A percentile compares a stretch with the other conserved stretches of the same genome.
Evolutionary conservation across 352 stramenopile species (phyloP).

Genomic region (Phytophthora sansomeana): DNA sequence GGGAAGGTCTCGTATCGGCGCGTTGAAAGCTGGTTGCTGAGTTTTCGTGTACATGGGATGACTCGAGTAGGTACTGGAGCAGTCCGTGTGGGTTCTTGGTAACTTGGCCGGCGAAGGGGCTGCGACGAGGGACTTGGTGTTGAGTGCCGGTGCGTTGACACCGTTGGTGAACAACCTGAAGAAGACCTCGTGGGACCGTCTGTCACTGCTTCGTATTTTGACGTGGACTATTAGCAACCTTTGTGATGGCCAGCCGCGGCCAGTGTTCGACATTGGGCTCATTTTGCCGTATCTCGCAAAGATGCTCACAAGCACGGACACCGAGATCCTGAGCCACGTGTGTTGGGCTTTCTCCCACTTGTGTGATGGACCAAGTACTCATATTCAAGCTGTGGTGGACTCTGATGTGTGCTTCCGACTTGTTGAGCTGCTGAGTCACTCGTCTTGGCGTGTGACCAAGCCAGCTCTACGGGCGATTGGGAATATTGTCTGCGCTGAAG

Average conservation of each 20-base stretch:
- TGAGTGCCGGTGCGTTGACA: slow-evolving; percentile 84
- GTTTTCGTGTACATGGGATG: slow-evolving; percentile 33
- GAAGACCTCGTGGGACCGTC: slow-evolving; percentile 81
- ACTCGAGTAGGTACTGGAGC: slow-evolving; percentile 86
- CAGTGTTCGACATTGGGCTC: slow-evolving; percentile 90
- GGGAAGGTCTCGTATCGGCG: slow-evolving; percentile 29
- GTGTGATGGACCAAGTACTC: slow-evolving; percentile 96
- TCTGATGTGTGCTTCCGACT: slow-evolving; percentile 91
- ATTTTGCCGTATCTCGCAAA: slow-evolving; percentile 88
- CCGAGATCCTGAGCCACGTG: slow-evolving; percentile 94
- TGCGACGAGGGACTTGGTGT: slow-evolving; percentile 87
- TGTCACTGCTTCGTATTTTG: slow-evolving; percentile 91
- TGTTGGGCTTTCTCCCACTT: slow-evolving; percentile 98
- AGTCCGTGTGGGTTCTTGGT: slow-evolving; percentile 94
- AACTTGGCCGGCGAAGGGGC: slow-evolving; percentile 93
- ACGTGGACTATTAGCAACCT: slow-evolving; percentile 95
- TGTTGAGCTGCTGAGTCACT: slow-evolving; percentile 94
- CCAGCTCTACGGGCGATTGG: slow-evolving; percentile 97
- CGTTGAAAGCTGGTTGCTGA: slow-evolving; percentile 39
- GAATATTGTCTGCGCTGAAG: slow-evolving; percentile 99
- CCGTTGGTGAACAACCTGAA: slow-evolving; percentile 92
- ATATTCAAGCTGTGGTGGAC: slow-evolving; percentile 96
- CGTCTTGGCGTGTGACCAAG: slow-evolving; percentile 96
- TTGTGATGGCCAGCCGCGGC: slow-evolving; percentile 91
- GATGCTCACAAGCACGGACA: slow-evolving; percentile 95